A percentile compares a stretch with the other conserved stretches of the same genome.
Conservation (phyloP, 2,329 filamentous ascomycete species). For the Trichoderma oligosporum region DNA sequence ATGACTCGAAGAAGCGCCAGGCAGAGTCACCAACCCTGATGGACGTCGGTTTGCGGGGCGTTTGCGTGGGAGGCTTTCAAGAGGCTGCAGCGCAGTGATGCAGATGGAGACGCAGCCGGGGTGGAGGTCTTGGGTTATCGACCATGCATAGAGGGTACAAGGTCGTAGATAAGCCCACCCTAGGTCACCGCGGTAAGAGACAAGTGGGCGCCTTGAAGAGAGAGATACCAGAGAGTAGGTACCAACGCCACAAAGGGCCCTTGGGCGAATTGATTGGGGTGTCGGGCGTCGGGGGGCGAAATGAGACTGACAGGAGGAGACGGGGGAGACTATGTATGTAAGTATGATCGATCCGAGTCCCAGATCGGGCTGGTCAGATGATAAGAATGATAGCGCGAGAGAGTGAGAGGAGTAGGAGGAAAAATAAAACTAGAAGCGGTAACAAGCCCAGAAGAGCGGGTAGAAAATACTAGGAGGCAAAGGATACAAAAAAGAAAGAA, state of each 20-base stretch:
- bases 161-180: background rate
- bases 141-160: slow-evolving; percentile 8
- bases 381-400: slow-evolving; percentile 11
- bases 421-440: background rate
- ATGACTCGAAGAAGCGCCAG: slow-evolving; percentile 15
- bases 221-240: slow-evolving; percentile 6
- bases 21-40: slow-evolving; percentile 15
- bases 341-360: slow-evolving; percentile 13
- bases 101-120: slow-evolving; percentile 16
- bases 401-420: background rate
- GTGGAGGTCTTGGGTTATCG: background rate
- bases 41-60: slow-evolving; percentile 19
- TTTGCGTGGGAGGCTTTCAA: slow-evolving; percentile 20
- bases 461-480: background rate
- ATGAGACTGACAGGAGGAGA: slow-evolving; percentile 8
- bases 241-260: slow-evolving; percentile 18
- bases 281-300: slow-evolving; percentile 12
- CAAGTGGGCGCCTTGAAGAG: background rate
- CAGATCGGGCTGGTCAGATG: slow-evolving; percentile 17
- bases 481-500: background rate
- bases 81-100: slow-evolving; percentile 19
- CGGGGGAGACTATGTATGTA: background rate
- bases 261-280: slow-evolving; percentile 3
- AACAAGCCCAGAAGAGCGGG: background rate
- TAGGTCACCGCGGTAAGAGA: background rate